Base-by-base conservation (phyloP, 805 yeast species). In the Teunomyces lycoperdinae region DNA sequence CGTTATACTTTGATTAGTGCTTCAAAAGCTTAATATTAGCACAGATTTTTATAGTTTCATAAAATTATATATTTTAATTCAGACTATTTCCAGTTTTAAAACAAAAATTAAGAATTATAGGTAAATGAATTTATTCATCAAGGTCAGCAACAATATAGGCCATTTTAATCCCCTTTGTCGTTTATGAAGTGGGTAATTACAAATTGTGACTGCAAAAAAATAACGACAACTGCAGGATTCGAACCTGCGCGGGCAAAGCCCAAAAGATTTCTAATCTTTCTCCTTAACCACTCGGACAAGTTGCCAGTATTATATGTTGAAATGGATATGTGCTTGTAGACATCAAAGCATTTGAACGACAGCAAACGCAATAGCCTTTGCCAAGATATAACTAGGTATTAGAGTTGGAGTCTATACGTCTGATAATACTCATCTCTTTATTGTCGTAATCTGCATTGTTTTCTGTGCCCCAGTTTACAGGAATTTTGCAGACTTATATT, bases 181-280 rank as follows among this genome's bases (percentile, higher is more conserved):
- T 33, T 17, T 33, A 14, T 9, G 4, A 33, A 6, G 16, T 8
- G 4, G 9, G 24, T 9, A 35, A 35, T 9, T 20, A 16, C 10
- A n/a, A 17, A 8, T 34, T 14, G 6, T 16, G 6, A 14, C 10
- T 14, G 5, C 40, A 57, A 66, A 70, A 68, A 65, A 61, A 61
- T 58, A 50, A 43, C 79, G 79, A 76, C 79, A 74, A 71, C 79
- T 74, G 78, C 80, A 76, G 79, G 80, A 76, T 65, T 76, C 78
- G 80, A 76, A 75, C 80, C 79, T 75, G 79, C 78, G 80, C 79
- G 80, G 79, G 80, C 79, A 73, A 68, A 76, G 77, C 79, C 79
- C 80, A 76, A 76, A 75, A 76, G 79, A 75, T 76, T 74, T 75
- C 78, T 71, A 74, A 71, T 74, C 79, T 74, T 74, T 74, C 78